These are phyloP conservation scores for Leptomonas seymouri DNA, from an alignment of 208 protist genomes.

Conservation along the genomic window DNA sequence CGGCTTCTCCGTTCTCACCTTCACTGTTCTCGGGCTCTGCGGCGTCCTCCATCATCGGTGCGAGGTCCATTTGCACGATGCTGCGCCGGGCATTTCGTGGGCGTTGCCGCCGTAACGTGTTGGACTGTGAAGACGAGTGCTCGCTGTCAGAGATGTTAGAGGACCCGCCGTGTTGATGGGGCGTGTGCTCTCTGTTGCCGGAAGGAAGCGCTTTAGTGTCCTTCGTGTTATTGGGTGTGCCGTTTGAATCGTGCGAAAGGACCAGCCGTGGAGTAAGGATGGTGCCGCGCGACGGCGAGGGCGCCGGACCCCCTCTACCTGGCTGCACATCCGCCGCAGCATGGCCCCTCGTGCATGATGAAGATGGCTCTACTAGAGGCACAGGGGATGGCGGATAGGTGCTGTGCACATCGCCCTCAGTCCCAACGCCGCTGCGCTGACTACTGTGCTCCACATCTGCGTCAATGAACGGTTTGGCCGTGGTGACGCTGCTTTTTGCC, in stretches of 20 bases:
- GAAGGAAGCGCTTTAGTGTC: conserved; percentile 6
- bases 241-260: no score
- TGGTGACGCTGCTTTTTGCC: no score
- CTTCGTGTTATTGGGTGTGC: background rate
- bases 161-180: background rate
- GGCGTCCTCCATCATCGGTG: conserved; percentile 19
- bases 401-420: no score
- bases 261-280: no score
- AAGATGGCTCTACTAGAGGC: no score
- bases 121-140: conserved; percentile 28
- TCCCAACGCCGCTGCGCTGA: no score
- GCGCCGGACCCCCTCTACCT: no score
- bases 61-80: conserved; percentile 42
- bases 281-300: background rate
- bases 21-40: conserved; percentile 1
- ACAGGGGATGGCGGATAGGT: no score
- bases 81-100: conserved; percentile 31
- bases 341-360: no score
- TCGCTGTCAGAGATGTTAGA: background rate
- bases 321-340: no score
- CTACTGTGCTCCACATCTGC: background rate
- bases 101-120: conserved; percentile 38
- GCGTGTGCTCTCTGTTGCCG: background rate
- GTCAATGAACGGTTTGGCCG: background rate
- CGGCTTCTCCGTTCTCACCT: background rate